Conservation (phyloP, 257 asterid genomes). For the Solanum peruvianum region DNA sequence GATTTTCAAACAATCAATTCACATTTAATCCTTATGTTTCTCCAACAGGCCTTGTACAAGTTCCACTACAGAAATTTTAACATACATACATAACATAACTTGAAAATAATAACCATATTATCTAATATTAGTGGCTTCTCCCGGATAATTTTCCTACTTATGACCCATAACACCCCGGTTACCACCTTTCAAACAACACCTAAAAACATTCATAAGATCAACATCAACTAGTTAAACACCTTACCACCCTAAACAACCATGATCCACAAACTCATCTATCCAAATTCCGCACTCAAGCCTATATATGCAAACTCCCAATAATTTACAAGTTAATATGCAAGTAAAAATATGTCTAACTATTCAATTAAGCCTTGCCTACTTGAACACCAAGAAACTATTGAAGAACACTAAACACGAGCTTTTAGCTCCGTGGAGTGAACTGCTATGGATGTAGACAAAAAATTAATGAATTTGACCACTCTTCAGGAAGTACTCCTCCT, state of each 20-base stretch:
- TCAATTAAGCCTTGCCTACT: neutral
- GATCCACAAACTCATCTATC: neutral
- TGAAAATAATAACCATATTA: neutral
- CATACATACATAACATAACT: neutral
- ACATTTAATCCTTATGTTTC: neutral
- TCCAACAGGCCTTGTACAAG: neutral
- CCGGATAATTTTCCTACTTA: neutral
- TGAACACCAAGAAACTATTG: neutral
- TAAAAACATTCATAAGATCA: neutral
- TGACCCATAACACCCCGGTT: neutral
- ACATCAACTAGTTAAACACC: neutral
- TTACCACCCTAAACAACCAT: neutral
- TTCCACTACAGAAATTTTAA: no score
- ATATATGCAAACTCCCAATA: neutral
- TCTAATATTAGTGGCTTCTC: neutral
- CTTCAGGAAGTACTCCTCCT: neutral
- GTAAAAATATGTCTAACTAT: neutral
- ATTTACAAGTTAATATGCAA: neutral
- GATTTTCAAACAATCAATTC: neutral
- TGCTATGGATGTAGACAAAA: neutral
- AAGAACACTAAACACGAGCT: neutral
- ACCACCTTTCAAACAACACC: neutral
- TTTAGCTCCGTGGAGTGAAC: neutral
- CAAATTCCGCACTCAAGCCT: neutral
- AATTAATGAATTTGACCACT: neutral